phyloP scores from a whole-genome alignment of 768 basidiomycete species.

The Termitomyces sp. region DNA sequence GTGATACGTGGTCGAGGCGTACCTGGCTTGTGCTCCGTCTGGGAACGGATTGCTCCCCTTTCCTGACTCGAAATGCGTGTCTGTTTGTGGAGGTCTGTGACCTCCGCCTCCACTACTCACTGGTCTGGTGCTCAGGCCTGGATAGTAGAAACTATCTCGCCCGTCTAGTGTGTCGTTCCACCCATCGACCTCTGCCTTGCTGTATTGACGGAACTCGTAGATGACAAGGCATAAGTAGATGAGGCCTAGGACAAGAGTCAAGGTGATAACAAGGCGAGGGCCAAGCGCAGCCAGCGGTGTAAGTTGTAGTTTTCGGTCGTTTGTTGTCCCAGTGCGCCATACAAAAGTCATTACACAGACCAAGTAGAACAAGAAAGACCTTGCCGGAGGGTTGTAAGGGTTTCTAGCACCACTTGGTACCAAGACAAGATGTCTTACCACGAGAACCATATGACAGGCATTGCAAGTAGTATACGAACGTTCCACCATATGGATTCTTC shows the following conservation, averaged over 20 bases:
- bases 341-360: conserved; percentile 59
- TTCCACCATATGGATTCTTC: conserved; percentile 37
- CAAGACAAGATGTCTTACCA: conserved; percentile 33
- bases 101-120: too few relatives aligned
- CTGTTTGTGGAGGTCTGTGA: too few relatives aligned
- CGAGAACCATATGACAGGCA: conserved; percentile 66
- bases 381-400: conserved; percentile 12
- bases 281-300: conserved; percentile 34
- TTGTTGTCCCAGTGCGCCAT: conserved; percentile 55
- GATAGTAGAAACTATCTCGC: too few relatives aligned
- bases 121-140: too few relatives aligned
- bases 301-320: conserved; percentile 30
- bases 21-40: too few relatives aligned
- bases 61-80: too few relatives aligned
- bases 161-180: too few relatives aligned
- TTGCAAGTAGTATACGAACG: conserved; percentile 55
- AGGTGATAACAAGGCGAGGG: conserved; percentile 51
- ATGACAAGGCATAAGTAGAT: background rate
- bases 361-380: conserved; percentile 67
- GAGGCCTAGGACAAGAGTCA: background rate
- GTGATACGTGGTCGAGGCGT: too few relatives aligned
- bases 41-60: too few relatives aligned
- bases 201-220: background rate
- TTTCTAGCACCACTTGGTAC: too few relatives aligned
- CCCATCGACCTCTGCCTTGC: background rate